Percentiles rank a stretch among this genome's conserved stretches.
These are phyloP conservation scores for Hortiboletus campestris DNA, from an alignment of 768 basidiomycete genomes.

Conservation along the genomic window DNA sequence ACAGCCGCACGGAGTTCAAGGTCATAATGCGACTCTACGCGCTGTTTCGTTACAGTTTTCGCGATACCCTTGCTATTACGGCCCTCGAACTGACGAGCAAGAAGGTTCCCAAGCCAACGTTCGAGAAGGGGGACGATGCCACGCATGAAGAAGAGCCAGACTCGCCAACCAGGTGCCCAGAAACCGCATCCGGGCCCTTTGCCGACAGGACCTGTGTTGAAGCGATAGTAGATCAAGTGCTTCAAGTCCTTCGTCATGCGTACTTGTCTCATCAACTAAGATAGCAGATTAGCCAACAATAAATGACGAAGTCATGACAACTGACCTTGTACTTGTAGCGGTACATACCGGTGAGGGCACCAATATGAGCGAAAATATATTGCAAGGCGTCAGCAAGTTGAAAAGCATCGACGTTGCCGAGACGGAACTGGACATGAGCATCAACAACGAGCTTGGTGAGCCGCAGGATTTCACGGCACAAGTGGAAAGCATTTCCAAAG, in stretches of 20 bases:
- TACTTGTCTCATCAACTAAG: conserved; percentile 95
- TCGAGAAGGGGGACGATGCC: conserved; percentile 97
- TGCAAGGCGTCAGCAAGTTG: conserved; percentile 98
- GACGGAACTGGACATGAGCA: conserved; percentile 96
- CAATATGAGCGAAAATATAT: conserved; percentile 96
- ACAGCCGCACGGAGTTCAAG: conserved; percentile 96
- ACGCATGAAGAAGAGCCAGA: conserved; percentile 99
- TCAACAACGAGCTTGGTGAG: conserved; percentile 98
- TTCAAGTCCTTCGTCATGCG: conserved; percentile 99
- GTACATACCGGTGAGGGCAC: conserved; percentile 99
- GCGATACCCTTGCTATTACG: conserved; percentile 95
- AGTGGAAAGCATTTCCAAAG: conserved; percentile 98
- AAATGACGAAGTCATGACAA: background rate
- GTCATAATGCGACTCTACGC: conserved; percentile 98
- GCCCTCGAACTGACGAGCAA: conserved; percentile 98
- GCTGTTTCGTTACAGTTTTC: conserved; percentile 98
- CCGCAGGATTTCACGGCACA: conserved; percentile 96
- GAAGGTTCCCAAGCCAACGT: conserved; percentile 95
- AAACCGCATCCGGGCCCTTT: conserved; percentile 99
- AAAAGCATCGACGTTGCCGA: conserved; percentile 98
- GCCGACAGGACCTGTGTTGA: conserved; percentile 99
- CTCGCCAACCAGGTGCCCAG: conserved; percentile 99
- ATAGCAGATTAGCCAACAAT: conserved; percentile 3
- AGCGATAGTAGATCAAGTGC: conserved; percentile 96
- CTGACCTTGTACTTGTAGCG: conserved; percentile 97